phyloP scores from a whole-genome alignment of 2,329 filamentous ascomycete species.

The Coleophoma crateriformis region DNA sequence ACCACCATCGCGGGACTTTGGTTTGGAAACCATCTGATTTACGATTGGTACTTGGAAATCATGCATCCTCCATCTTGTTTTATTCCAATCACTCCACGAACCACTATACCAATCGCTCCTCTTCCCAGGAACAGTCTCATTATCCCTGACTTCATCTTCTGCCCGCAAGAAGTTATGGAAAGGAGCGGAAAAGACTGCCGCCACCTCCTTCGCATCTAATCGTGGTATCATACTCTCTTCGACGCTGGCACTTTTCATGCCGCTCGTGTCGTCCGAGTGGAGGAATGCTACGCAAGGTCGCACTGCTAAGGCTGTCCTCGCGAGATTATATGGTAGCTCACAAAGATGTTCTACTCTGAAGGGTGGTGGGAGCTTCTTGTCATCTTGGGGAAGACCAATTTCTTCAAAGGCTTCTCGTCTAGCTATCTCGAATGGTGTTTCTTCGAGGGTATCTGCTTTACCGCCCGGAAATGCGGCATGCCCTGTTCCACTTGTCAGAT shows the following conservation, averaged over 20 bases:
- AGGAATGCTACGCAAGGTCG: constrained; percentile 75
- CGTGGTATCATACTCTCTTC: constrained; percentile 72
- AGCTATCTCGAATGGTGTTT: constrained; percentile 72
- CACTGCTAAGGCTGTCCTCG: constrained; percentile 68
- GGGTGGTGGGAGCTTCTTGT: constrained; percentile 63
- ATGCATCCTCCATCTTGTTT: constrained; percentile 76
- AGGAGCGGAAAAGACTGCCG: constrained; percentile 86
- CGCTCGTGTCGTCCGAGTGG: constrained; percentile 44
- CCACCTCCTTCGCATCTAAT: constrained; percentile 85
- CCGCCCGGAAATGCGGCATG: constrained; percentile 85
- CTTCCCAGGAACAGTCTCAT: constrained; percentile 19
- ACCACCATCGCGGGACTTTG: constrained; percentile 32
- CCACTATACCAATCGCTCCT: constrained; percentile 72
- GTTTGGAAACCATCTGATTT: constrained; percentile 62
- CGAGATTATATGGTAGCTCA: constrained; percentile 71
- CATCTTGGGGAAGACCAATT: constrained; percentile 76
- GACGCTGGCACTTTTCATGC: constrained; percentile 38
- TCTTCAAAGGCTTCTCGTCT: constrained; percentile 89
- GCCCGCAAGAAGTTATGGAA: constrained; percentile 75
- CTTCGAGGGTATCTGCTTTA: constrained; percentile 52
- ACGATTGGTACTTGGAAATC: constrained; percentile 85
- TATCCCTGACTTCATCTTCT: constrained; percentile 45
- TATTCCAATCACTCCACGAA: constrained; percentile 74
- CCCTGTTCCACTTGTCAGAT: constrained; percentile 7
- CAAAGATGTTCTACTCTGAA: constrained; percentile 87